Evolutionary conservation across 352 stramenopile genomes (phyloP), one percentile per base, ranked within the genome.

Genomic region (Peronospora belbahrii): DNA sequence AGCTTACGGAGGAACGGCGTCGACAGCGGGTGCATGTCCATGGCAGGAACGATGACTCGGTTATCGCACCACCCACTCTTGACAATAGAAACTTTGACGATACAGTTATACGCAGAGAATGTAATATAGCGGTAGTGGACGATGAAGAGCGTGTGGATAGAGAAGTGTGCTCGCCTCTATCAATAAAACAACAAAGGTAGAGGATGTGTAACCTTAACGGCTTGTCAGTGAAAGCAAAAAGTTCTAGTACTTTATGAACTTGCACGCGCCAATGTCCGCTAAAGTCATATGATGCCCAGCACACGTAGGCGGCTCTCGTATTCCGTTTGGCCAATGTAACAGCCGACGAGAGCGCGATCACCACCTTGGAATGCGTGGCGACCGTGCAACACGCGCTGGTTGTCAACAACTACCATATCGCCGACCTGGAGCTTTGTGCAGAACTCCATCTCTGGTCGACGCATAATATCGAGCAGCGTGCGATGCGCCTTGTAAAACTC

Each of bases 351-450:
- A 24, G 79, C 79, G 19, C 83, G 74, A 7, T 87, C 75, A 27
- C 76, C 73, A 24, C 82, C 81, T 6, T 76, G 50, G 48, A 95
- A 95, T 10, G 80, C 80, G 30, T 85, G 56, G 22, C 83, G 83
- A 6, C 74, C 83, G 47, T 94, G 83, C 65, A 90, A 73, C 30
- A 95, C 81, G 20, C 83, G 79, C 32, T 92, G 79, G 62, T 95
- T 95, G 59, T 94, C 81, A 10, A 94, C 76, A 11, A 94, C 48
- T 30, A 92, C 73, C 78, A 92, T 92, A 19, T 91, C 67, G 34
- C 83, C 80, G 18, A 88, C 73, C 23, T 70, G 47, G n/a, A 94
- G 62, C 55, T 79, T 80, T 19, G 51, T 54, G 19, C 54, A 67
- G 27, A 83, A 73, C 50, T 91, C 77, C 57, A 84, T 79, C 30